phyloP scores from a whole-genome alignment of 2,329 filamentous ascomycete species.

The Colletotrichum kahawae region DNA sequence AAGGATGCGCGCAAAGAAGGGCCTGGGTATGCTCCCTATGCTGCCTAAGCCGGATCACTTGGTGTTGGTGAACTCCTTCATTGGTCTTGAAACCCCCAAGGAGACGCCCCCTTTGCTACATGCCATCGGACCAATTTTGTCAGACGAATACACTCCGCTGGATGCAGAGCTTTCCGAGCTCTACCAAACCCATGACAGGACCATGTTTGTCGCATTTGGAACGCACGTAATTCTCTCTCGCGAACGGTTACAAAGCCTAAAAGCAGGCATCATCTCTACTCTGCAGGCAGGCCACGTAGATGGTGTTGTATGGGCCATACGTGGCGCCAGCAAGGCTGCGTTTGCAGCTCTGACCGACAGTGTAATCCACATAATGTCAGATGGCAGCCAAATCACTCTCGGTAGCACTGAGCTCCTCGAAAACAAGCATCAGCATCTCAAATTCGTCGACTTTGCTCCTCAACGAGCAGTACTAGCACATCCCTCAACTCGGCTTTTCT shows the following conservation, averaged over 20 bases:
- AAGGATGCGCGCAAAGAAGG: slow-evolving; percentile 33
- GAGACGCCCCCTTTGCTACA: slow-evolving; percentile 44
- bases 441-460: slow-evolving; percentile 40
- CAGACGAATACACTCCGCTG: slow-evolving; percentile 37
- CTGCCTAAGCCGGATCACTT: slow-evolving; percentile 43
- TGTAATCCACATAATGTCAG: fast-evolving
- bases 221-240: slow-evolving; percentile 41
- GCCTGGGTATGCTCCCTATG: slow-evolving; percentile 35
- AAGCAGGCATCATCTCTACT: slow-evolving; percentile 13
- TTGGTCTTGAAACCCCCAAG: slow-evolving; percentile 44
- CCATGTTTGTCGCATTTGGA: slow-evolving; percentile 44
- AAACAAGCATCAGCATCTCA: slow-evolving; percentile 31
- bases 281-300: not conserved
- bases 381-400: not conserved
- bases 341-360: not conserved
- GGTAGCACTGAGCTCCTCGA: slow-evolving; percentile 30
- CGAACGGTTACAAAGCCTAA: slow-evolving; percentile 32
- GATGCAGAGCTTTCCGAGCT: slow-evolving; percentile 31
- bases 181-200: slow-evolving; percentile 29
- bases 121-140: slow-evolving; percentile 44
- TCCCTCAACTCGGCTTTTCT: slow-evolving; percentile 35
- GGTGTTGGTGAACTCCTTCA: slow-evolving; percentile 48
- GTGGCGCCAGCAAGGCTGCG: not conserved
- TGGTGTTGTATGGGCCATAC: not conserved
- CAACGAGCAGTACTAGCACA: slow-evolving; percentile 46